Conservation (phyloP, 306 rosid species). For the Dalbergia oliveri region DNA sequence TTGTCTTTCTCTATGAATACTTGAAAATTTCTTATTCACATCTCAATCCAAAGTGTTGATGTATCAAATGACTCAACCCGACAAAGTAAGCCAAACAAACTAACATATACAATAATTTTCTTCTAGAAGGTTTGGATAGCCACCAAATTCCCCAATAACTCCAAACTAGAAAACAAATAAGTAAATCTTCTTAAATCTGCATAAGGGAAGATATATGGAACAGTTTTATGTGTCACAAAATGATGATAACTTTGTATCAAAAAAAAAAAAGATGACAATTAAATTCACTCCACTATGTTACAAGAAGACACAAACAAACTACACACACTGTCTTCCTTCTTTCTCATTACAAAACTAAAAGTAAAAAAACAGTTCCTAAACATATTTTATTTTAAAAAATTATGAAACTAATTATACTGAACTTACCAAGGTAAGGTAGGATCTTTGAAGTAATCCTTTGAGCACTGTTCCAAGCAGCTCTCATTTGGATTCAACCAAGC, state of each 20-base stretch:
- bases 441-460: conserved; percentile 56
- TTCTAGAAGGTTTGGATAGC: too few relatives aligned
- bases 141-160: too few relatives aligned
- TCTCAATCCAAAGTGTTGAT: not conserved
- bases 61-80: not conserved
- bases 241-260: not conserved
- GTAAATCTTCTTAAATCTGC: not conserved
- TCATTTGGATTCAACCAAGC: conserved; percentile 67
- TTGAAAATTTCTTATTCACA: not conserved
- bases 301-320: conserved; percentile 24
- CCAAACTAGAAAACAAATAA: not conserved
- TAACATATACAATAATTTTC: not conserved
- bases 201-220: not conserved
- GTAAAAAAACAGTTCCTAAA: conserved; percentile 12
- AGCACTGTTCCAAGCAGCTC: conserved; percentile 54
- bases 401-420: conserved; percentile 22
- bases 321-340: conserved; percentile 17
- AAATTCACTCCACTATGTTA: not conserved
- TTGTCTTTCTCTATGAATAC: not conserved
- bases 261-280: not conserved
- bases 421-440: conserved; percentile 70
- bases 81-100: not conserved
- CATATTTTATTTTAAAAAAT: conserved; percentile 25
- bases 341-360: not conserved
- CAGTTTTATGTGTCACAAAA: not conserved